Base-by-base conservation (phyloP, 106 monocot genomes). In the Xerophyta viscosa region DNA sequence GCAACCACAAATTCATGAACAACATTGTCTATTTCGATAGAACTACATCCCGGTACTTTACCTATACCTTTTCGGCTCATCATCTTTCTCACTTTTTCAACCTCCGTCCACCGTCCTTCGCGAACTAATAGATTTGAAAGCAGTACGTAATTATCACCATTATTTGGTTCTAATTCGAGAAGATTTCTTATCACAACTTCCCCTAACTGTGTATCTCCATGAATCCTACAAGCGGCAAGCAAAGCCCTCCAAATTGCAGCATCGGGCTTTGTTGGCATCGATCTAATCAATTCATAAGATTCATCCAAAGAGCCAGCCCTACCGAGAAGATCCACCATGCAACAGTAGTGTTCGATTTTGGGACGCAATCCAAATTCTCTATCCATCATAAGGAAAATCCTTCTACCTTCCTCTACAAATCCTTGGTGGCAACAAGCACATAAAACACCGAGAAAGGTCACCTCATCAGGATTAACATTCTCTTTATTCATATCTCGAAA, bases 31-130 rank as follows among this genome's bases (percentile, higher is more conserved):
- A 85, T 37, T 36, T 76, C 76, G 8, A 86, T 47, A 18, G 68
- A 79, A 24, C 85, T 86, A 27, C 72, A 86, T 0, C 76, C 80
- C 15, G 65, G 62, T 0, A 44, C 57, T 22, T 73, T 86, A 27
- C 37, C 46, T 2, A 76, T 52, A 17, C 76, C 58, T 27, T 27
- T 69, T 29, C 23, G 28, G 28, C 50, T 70, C 80, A 76, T 76
- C 57, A 63, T 26, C 8, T 43, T 31, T 54, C 80, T 72, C 22
- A 76, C 53, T 4, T 63, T 33, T 5, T 51, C 76, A 8, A 72
- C 72, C n/a, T 80, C 72, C 13, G 23, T 41, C 85, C 79, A 86
- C 29, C 49, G 62, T 21, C 52, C 58, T 21, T 44, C 60, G 0
- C 46, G 55, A 6, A 61, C 68, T 37, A 66, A 69, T 24, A 68